Base-by-base conservation (phyloP, 2,329 filamentous ascomycete genomes). In the Mariannaea sp. region DNA sequence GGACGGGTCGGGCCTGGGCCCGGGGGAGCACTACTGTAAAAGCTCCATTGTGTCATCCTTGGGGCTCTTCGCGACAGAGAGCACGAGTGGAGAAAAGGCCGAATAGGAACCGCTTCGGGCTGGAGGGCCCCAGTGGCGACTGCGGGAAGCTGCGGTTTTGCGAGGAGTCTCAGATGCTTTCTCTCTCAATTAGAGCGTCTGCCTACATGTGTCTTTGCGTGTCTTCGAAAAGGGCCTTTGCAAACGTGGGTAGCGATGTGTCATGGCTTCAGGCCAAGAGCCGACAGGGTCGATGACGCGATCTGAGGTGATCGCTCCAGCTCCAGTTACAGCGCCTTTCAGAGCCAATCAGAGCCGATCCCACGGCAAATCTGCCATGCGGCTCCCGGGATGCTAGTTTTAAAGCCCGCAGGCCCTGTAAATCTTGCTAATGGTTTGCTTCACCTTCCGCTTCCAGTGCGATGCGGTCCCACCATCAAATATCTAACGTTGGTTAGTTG, bases 271-370 rank as follows among this genome's bases (percentile, higher is more conserved):
- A 36, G 27, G 16, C 19, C 47, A 57, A 30, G 41, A 38, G 57
- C 22, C 30, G 61, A 67, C 64, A 39, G 38, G 64, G 61, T 45
- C 64, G 64, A 67, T 67, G 64, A 57, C 64, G 64, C 64, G 61
- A 67, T 67, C 64, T 65, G 60, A 64, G 57, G 64, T 62, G 59
- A 65, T 67, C 53, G 58, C 36, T 43, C 41, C 53, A 43, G 43
- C 44, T 57, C 45, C 55, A 54, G 49, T 7, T 7, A 13, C 5
- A 0, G 0, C 3, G 2, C 63, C 62, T 66, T 66, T 66, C 8
- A 26, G 6, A 13, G 5, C 1, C 62, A 66, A 66, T 66, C 8
- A 26, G 6, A 13, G 5, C 1, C 4, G 13, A 8, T 5, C 4
- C 16, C 24, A 10, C 4, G 19, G 35, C 46, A 33, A 17, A 48